A percentile compares a stretch with the other conserved stretches of the same genome.
Conservation (phyloP, 192 early-diverging fungal species). For the Coemansia asiatica region DNA sequence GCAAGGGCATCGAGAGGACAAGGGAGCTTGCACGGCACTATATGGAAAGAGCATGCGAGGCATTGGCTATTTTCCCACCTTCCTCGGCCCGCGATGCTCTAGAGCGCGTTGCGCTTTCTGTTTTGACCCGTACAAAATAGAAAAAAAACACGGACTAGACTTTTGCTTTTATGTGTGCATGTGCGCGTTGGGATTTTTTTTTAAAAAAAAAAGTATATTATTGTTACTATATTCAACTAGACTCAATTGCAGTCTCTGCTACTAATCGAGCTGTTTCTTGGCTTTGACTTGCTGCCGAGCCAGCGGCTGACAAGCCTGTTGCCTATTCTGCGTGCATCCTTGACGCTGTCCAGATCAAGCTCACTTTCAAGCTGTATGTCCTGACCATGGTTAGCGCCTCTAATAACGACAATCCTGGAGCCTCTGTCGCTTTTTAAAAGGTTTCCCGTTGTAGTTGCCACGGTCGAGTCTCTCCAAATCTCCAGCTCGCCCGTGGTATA, state of each 20-base stretch:
- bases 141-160: no score
- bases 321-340: conserved; percentile 1
- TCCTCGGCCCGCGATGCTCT: conserved; percentile 77
- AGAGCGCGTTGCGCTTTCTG: conserved; percentile 75
- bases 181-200: no score
- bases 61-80: conserved; percentile 65
- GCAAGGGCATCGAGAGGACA: conserved; percentile 76
- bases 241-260: not conserved
- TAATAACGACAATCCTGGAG: conserved; percentile 21
- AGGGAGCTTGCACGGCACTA: conserved; percentile 72
- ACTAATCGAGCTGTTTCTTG: not conserved
- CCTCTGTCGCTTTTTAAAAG: conserved; percentile 7
- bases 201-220: no score
- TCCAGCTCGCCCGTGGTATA: conserved; percentile 65
- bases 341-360: not conserved
- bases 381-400: conserved; percentile 43
- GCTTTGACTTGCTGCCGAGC: not conserved
- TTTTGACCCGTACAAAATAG: conserved; percentile 80
- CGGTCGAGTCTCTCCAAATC: conserved; percentile 58
- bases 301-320: conserved; percentile 4
- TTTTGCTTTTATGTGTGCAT: no score
- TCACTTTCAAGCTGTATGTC: conserved; percentile 13
- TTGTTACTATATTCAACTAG: not conserved
- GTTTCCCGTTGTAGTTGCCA: conserved; percentile 18
- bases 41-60: conserved; percentile 71